Percentiles rank a stretch among this genome's conserved stretches.
Evolutionary conservation across 805 yeast species (phyloP).

Genomic region (Nakazawaea molendinolei): DNA sequence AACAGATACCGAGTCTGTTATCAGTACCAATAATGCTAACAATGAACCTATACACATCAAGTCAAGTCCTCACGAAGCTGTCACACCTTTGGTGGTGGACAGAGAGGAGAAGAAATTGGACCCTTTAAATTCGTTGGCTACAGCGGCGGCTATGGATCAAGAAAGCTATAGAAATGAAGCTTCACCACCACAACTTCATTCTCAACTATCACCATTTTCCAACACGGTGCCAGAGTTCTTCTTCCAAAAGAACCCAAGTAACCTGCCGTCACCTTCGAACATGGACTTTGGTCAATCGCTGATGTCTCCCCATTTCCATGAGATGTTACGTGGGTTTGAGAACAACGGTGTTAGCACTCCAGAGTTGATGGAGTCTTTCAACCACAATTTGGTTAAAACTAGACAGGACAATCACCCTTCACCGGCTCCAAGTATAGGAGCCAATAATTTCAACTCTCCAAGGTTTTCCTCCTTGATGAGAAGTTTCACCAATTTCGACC

Average conservation of each 20-base stretch:
- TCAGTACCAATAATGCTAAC: too few relatives aligned
- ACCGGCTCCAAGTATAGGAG: not conserved
- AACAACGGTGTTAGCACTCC: constrained; percentile 1
- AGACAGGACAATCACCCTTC: constrained; percentile 3
- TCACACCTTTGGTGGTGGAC: too few relatives aligned
- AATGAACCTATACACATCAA: too few relatives aligned
- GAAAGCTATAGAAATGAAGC: too few relatives aligned
- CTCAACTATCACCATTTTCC: constrained; percentile 1
- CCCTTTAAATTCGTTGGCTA: constrained; percentile 1
- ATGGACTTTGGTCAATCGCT: not conserved
- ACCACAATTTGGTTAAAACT: constrained; percentile 2
- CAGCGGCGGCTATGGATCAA: too few relatives aligned
- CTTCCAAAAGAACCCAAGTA: not conserved
- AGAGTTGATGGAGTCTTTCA: constrained; percentile 2
- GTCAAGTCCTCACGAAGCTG: too few relatives aligned
- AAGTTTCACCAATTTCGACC: constrained; percentile 24
- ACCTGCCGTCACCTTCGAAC: constrained; percentile 5
- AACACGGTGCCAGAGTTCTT: constrained; percentile 1
- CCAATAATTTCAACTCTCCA: constrained; percentile 16
- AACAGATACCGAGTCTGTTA: too few relatives aligned
- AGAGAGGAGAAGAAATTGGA: not conserved
- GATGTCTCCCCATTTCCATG: constrained; percentile 7
- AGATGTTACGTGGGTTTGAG: constrained; percentile 3
- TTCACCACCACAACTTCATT: not conserved
- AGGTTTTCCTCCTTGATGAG: constrained; percentile 20